These are phyloP conservation scores for Penicillium olsonii DNA, from an alignment of 2,329 filamentous ascomycete genomes.

Conservation along the genomic window DNA sequence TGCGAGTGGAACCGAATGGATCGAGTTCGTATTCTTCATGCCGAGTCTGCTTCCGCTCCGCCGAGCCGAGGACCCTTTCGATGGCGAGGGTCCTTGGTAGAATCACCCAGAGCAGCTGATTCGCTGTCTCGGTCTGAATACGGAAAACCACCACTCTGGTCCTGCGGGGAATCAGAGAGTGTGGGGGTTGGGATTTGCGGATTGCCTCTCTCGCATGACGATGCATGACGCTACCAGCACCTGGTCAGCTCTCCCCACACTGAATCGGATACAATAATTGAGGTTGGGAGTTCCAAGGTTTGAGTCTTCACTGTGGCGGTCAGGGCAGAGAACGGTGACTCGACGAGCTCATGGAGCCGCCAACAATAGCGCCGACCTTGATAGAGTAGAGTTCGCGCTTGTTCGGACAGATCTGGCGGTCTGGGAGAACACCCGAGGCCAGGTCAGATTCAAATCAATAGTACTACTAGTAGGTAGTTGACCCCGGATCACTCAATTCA, in stretches of 20 bases:
- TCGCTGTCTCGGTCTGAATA: background rate
- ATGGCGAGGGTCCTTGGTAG: background rate
- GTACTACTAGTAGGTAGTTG: background rate
- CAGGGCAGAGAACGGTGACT: background rate
- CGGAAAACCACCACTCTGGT: background rate
- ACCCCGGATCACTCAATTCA: background rate
- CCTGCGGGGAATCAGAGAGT: slow-evolving; percentile 6
- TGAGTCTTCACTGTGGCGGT: background rate
- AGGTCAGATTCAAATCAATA: background rate
- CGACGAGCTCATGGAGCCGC: background rate
- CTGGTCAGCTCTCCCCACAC: slow-evolving; percentile 3
- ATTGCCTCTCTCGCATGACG: background rate
- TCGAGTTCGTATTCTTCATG: background rate
- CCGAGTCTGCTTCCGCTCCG: slow-evolving; percentile 17
- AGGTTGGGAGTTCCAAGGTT: background rate
- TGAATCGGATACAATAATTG: slow-evolving; percentile 1
- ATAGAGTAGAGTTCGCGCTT: background rate
- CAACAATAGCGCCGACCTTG: background rate
- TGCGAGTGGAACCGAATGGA: background rate
- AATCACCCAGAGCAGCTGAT: background rate
- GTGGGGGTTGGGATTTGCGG: slow-evolving; percentile 3
- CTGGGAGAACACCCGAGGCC: background rate
- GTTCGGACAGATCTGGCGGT: background rate
- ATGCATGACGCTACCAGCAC: slow-evolving; percentile 1
- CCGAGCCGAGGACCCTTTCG: slow-evolving; percentile 14